Percentiles rank a stretch among this genome's conserved stretches.
phyloP scores from a whole-genome alignment of 1,284 basidiomycete genomes.

The Sanghuangporus weigelae region DNA sequence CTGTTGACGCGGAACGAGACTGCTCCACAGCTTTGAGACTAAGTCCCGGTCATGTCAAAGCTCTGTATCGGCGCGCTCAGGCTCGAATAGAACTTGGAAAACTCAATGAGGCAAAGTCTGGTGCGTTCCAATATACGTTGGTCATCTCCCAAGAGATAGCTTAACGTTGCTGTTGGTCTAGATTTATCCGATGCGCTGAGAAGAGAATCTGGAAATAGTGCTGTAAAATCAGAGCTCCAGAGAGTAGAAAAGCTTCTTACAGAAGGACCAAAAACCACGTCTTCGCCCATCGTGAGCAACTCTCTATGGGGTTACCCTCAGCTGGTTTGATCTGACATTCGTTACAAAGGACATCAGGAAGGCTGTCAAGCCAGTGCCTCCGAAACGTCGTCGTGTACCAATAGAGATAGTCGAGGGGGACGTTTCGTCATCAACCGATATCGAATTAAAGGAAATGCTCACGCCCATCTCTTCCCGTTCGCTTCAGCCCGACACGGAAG shows the following conservation, averaged over 20 bases:
- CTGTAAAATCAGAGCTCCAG: conserved; percentile 50
- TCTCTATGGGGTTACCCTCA: conserved; percentile 10
- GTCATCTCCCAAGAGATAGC: neutral
- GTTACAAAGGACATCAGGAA: conserved; percentile 27
- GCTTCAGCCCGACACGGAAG: neutral
- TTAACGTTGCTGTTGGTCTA: conserved; percentile 25
- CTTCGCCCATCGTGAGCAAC: conserved; percentile 24
- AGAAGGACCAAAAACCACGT: conserved; percentile 1
- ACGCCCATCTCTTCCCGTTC: conserved; percentile 13
- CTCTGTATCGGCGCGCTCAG: conserved; percentile 65
- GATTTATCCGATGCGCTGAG: conserved; percentile 53
- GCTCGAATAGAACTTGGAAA: conserved; percentile 51
- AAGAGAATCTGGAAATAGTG: conserved; percentile 54
- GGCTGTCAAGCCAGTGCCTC: conserved; percentile 25
- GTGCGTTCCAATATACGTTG: conserved; percentile 33
- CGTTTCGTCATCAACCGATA: conserved; percentile 16
- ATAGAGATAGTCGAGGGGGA: conserved; percentile 56
- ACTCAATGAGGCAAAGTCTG: conserved; percentile 48
- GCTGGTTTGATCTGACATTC: neutral
- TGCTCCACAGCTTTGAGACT: conserved; percentile 53
- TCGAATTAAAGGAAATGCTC: conserved; percentile 11
- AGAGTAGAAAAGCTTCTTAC: conserved; percentile 35
- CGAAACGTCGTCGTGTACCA: conserved; percentile 56
- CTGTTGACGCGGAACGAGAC: conserved; percentile 71
- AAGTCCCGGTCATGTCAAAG: conserved; percentile 61